Conservation (phyloP, 352 stramenopile species). For the Phytophthora syringae region DNA sequence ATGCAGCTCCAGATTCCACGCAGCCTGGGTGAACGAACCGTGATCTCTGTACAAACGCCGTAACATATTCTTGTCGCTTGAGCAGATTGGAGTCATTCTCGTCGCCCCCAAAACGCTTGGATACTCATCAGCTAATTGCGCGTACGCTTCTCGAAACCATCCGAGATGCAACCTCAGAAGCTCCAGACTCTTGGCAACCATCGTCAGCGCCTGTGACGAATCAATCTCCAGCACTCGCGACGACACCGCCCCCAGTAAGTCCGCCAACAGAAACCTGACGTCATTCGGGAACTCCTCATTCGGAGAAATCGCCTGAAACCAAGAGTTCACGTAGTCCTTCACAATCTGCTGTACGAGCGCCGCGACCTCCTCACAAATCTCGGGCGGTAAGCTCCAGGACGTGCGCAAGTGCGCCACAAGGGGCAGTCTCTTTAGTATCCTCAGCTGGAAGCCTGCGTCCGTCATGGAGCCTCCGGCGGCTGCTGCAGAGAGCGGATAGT, state of each 20-base stretch:
- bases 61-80: slow-evolving; percentile 65
- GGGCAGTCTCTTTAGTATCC: slow-evolving; percentile 63
- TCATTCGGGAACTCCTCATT: slow-evolving; percentile 77
- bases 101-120: slow-evolving; percentile 65
- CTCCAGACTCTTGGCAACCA: slow-evolving; percentile 67
- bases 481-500: slow-evolving; percentile 5
- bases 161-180: slow-evolving; percentile 74
- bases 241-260: slow-evolving; percentile 62
- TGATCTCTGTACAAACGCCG: slow-evolving; percentile 60
- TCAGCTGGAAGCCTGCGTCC: slow-evolving; percentile 60
- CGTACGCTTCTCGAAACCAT: slow-evolving; percentile 84
- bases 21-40: slow-evolving; percentile 78
- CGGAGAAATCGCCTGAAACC: slow-evolving; percentile 68
- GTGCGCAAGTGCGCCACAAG: slow-evolving; percentile 69
- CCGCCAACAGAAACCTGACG: slow-evolving; percentile 67
- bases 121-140: slow-evolving; percentile 64
- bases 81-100: slow-evolving; percentile 57
- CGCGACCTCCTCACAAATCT: slow-evolving; percentile 73
- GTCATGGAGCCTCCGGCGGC: slow-evolving; percentile 22
- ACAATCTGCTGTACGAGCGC: slow-evolving; percentile 52
- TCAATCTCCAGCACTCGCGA: slow-evolving; percentile 75
- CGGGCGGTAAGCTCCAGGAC: slow-evolving; percentile 54
- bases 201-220: slow-evolving; percentile 65
- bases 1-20: slow-evolving; percentile 18
- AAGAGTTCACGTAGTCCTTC: slow-evolving; percentile 70